Evolutionary conservation across 2,329 filamentous ascomycete species (phyloP), one percentile per base, ranked within the genome.

Genomic region (Fusarium guadeloupense): DNA sequence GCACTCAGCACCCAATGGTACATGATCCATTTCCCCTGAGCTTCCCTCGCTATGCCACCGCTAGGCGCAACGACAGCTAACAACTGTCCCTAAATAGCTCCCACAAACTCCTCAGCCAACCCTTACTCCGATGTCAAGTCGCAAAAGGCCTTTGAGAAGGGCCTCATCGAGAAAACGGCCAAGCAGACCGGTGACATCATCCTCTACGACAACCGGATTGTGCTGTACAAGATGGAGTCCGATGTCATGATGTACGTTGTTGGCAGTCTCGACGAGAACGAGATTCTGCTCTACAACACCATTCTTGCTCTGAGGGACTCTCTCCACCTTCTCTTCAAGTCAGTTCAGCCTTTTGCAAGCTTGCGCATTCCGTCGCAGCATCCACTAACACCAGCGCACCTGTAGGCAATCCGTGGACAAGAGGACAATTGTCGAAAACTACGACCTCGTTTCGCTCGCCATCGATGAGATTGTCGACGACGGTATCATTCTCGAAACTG

Each of bases 161-260:
- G 93, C 6, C 85, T 99, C 33, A 81, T 97, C 57, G 89, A 97
- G 72, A 98, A 99, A 85, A 98, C 95, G 14, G 89, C 91, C 67
- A 99, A 98, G 83, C 92, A 96, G 80, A 93, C 87, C 13, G 92
- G 90, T 69, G 95, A 98, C 80, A 95, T 99, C 71, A 96, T 99
- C 69, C 87, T 99, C 51, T 98, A 97, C 80, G 95, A 99, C 79
- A 96, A 96, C 80, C 88, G 92, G 71, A 90, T 99, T 59, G 92
- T 98, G 50, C 89, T 98, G 46, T 99, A 97, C 84, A 99, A 99
- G 87, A 90, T 90, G 81, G 95, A 99, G 82, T 93, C 91, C 69
- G 95, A 99, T 76, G 91, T 98, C 53, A 97, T 97, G 90, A 86
- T 87, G 74, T 98, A 98, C 75, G 90, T 98, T 21, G 91, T 99